Percentiles rank a stretch among this genome's conserved stretches.
phyloP scores from a whole-genome alignment of 306 rosid species.

The Trifolium pratense region DNA sequence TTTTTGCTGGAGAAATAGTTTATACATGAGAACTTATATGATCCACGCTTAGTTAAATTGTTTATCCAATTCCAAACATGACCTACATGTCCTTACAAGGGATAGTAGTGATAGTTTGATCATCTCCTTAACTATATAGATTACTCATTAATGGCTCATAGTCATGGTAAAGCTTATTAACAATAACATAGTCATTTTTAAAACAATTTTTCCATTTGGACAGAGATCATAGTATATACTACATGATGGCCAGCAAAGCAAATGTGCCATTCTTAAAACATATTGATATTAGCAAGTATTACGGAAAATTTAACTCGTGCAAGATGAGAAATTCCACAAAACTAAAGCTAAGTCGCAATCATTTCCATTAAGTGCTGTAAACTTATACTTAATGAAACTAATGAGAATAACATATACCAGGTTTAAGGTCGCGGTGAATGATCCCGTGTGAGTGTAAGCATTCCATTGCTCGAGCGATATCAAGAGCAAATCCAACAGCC shows the following conservation, averaged over 20 bases:
- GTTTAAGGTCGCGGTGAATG: constrained; percentile 95
- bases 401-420: constrained; percentile 58
- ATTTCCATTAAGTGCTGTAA: neutral
- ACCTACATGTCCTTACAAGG: neutral
- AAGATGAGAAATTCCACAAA: constrained; percentile 14
- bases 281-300: constrained; percentile 8
- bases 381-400: constrained; percentile 20
- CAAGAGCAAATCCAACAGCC: constrained; percentile 84
- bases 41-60: neutral
- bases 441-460: constrained; percentile 94
- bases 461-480: constrained; percentile 87
- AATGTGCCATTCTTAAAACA: neutral
- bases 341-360: neutral
- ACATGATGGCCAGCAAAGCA: constrained; percentile 8
- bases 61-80: neutral
- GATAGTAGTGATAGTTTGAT: neutral
- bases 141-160: neutral
- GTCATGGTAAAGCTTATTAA: constrained; percentile 15
- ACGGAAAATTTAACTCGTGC: constrained; percentile 6
- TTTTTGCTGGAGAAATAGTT: neutral
- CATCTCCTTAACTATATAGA: neutral
- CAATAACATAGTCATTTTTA: constrained; percentile 3
- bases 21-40: neutral
- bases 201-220: neutral
- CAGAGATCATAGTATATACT: neutral